These are phyloP conservation scores for Scenedesmus sp. DNA, from an alignment of 163 green algal genomes.

Conservation along the genomic window DNA sequence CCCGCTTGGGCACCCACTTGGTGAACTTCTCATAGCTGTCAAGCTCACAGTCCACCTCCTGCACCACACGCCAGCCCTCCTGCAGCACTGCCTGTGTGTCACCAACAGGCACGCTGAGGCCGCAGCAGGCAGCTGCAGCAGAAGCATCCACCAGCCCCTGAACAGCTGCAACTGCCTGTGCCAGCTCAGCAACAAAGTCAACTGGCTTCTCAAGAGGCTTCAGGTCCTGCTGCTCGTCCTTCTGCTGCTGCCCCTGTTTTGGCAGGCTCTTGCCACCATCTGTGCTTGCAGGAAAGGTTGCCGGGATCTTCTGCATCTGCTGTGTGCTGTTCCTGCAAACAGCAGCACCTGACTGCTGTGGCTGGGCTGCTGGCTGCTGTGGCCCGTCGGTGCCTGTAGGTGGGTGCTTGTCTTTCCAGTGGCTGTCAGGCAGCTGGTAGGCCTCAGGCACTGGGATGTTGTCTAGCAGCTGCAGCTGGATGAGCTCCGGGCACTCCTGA, in stretches of 20 bases:
- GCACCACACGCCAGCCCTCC: not conserved
- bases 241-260: not conserved
- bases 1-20: not conserved
- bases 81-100: not conserved
- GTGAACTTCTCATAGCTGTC: not conserved
- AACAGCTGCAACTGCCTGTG: conserved; percentile 2
- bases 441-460: not conserved
- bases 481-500: not conserved
- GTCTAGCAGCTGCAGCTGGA: not conserved
- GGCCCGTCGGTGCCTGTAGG: not conserved
- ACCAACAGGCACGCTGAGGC: not conserved
- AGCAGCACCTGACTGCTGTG: not conserved
- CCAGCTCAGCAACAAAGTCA: not conserved
- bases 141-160: not conserved
- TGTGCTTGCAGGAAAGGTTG: not conserved
- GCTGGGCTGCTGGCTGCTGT: not conserved
- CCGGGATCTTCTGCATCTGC: not conserved
- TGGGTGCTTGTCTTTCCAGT: not conserved
- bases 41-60: not conserved
- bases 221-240: not conserved
- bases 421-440: not conserved
- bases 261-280: not conserved
- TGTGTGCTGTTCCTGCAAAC: not conserved
- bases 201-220: not conserved
- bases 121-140: not conserved